These are phyloP conservation scores for Porogramme epimiltina DNA, from an alignment of 1,284 basidiomycete species.

Conservation along the genomic window DNA sequence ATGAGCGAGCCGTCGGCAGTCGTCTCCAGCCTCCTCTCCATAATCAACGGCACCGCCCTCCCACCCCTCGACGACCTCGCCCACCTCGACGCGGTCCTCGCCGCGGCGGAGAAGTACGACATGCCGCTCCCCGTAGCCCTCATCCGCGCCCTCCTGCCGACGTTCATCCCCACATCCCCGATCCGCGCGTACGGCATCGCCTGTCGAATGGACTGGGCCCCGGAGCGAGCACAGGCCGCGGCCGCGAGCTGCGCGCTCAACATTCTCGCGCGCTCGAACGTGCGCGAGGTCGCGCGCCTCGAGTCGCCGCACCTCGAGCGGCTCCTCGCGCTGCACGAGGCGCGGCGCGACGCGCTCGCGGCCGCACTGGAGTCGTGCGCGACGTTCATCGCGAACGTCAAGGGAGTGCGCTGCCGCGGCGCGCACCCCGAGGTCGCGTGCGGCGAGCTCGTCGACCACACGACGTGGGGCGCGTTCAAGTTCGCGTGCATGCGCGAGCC, in stretches of 20 bases:
- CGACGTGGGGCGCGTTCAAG: conserved; percentile 21
- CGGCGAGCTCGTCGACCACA: conserved; percentile 8
- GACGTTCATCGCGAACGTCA: conserved; percentile 24
- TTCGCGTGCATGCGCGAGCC: conserved; percentile 13
- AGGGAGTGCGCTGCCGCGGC: conserved; percentile 4
- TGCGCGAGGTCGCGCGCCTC: conserved; percentile 18
- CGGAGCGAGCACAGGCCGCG: conserved; percentile 52
- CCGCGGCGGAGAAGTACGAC: conserved; percentile 65
- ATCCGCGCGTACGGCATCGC: conserved; percentile 56
- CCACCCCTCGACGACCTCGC: conserved; percentile 48
- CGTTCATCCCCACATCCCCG: conserved; percentile 44
- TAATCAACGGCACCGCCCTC: conserved; percentile 56
- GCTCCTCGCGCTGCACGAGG: conserved; percentile 25
- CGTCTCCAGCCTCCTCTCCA: conserved; percentile 53
- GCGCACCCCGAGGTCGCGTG: not conserved
- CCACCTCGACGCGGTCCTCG: conserved; percentile 49
- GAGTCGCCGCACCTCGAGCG: conserved; percentile 19
- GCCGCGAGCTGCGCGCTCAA: conserved; percentile 40
- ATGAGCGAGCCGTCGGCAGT: conserved; percentile 26
- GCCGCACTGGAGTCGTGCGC: conserved; percentile 19
- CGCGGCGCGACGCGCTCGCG: conserved; percentile 19
- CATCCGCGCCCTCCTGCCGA: conserved; percentile 48
- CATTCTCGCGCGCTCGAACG: conserved; percentile 41
- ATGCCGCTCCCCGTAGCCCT: conserved; percentile 58
- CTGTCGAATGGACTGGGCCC: conserved; percentile 53